Evolutionary conservation across 192 early-diverging fungal genomes (phyloP), one percentile per base, ranked within the genome.

Genomic region (Gryganskiella cystojenkinii): DNA sequence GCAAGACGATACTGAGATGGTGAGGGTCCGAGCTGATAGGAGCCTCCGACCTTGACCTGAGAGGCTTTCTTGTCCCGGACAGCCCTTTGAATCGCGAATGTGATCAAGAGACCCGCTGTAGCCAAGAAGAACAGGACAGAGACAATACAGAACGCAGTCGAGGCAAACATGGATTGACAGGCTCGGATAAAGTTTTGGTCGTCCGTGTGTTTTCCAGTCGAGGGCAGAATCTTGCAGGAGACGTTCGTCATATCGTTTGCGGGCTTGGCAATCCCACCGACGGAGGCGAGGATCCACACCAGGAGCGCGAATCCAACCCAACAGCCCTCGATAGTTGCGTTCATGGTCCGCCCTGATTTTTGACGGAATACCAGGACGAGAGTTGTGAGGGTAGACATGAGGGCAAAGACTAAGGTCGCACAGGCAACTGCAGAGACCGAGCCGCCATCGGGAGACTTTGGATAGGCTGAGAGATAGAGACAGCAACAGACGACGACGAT

Each of bases 161-260:
- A 68, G 25, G 74, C 74, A 64, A 78, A 78, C 57, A 64, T 69
- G 31, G 66, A 69, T 25, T 78, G 74, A 30, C 74, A 78, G 28
- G 74, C 74, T 10, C 74, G 66, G 6, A 64, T 68, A 56, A 49
- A 78, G 56, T 78, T 78, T 54, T 63, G 63, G 43, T 78, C 74
- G 43, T 69, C 56, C 2, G 74, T 78, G 31, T 54, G 45, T 13
- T 64, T 64, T 9, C 74, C 74, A n/a, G 37, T 40, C 7, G 49
- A 31, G 28, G 74, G 74, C 22, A 78, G 66, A 4, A 78, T 66
- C 19, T 59, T 69, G 43, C 74, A 78, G 22, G 74, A 59, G 49
- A 54, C 49, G 9, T 49, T 49, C 5, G 44, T 52, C 66, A 78
- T 78, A 14, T 40, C 61, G 45, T 78, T 78, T 34, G 74, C 74